A percentile compares a stretch with the other conserved stretches of the same genome.
Conservation (phyloP, 1,139 yeast species). For the Petasospora fabianii region DNA sequence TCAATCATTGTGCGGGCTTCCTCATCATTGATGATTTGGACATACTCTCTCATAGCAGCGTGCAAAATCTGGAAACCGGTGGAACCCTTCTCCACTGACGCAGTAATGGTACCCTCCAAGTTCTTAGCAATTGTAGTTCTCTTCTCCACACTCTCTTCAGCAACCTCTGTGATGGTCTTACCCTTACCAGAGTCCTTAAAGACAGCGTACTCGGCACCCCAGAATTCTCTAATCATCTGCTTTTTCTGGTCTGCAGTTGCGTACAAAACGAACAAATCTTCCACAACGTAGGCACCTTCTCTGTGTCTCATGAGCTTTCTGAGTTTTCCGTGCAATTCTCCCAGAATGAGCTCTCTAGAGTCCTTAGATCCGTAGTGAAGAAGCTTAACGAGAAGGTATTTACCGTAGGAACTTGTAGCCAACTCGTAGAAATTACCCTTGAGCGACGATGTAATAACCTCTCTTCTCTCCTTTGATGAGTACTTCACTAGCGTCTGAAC, state of each 20-base stretch:
- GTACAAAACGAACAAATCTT: conserved; percentile 85
- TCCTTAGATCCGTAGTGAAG: conserved; percentile 89
- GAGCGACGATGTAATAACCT: conserved; percentile 61
- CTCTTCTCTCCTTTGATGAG: conserved; percentile 77
- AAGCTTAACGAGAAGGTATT: conserved; percentile 81
- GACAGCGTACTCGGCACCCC: conserved; percentile 95
- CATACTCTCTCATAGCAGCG: conserved; percentile 92
- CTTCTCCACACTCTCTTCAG: conserved; percentile 75
- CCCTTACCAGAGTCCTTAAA: conserved; percentile 73
- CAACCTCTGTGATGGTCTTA: conserved; percentile 61
- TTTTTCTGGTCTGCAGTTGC: conserved; percentile 79
- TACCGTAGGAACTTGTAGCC: conserved; percentile 92
- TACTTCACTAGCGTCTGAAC: conserved; percentile 91
- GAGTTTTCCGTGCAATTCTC: conserved; percentile 86
- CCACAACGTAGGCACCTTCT: conserved; percentile 99
- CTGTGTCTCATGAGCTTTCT: conserved; percentile 93
- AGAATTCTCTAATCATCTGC: conserved; percentile 92
- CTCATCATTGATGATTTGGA: conserved; percentile 62
- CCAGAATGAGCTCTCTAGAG: conserved; percentile 67
- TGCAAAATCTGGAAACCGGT: conserved; percentile 95
- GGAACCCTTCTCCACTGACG: conserved; percentile 92
- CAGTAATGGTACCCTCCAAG: conserved; percentile 76
- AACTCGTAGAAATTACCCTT: conserved; percentile 76
- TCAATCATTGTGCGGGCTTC: conserved; percentile 84
- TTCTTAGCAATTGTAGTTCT: conserved; percentile 73